Percentiles rank a stretch among this genome's conserved stretches.
These are phyloP conservation scores for Pseudozyma sp. DNA, from an alignment of 1,284 basidiomycete genomes.

Conservation along the genomic window DNA sequence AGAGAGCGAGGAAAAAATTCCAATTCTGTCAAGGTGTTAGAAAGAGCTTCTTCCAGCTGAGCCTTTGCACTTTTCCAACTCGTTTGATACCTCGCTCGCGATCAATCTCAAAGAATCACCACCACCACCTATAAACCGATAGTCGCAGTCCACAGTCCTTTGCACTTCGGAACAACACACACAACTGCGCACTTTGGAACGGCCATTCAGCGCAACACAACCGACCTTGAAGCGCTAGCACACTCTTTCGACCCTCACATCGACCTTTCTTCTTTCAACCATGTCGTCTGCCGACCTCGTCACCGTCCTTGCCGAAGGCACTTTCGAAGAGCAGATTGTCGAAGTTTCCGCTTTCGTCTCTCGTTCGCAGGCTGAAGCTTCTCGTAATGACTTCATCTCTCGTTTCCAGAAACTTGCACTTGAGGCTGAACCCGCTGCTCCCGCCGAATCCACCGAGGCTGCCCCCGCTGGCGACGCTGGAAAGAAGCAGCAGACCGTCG, in stretches of 20 bases:
- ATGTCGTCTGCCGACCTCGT: slow-evolving; percentile 61
- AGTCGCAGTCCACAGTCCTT: background rate
- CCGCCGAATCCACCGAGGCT: slow-evolving; percentile 7
- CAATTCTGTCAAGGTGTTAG: background rate
- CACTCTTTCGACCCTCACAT: background rate
- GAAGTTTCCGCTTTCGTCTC: slow-evolving; percentile 62
- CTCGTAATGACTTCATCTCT: slow-evolving; percentile 58
- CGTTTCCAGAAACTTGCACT: slow-evolving; percentile 48
- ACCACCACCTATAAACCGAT: background rate
- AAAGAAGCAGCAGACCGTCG: slow-evolving; percentile 46
- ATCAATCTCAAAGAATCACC: background rate
- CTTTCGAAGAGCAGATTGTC: slow-evolving; percentile 63
- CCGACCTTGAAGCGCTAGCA: background rate
- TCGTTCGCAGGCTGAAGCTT: slow-evolving; percentile 56
- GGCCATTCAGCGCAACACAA: background rate
- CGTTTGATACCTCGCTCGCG: background rate
- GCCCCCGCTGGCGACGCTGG: slow-evolving; percentile 20
- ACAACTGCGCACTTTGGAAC: too few species aligned
- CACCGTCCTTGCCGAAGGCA: slow-evolving; percentile 64
- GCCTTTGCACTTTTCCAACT: background rate
- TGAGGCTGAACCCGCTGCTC: slow-evolving; percentile 42
- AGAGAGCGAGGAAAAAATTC: background rate
- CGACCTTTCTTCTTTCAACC: slow-evolving; percentile 7
- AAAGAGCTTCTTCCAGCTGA: background rate
- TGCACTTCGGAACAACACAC: too few species aligned